These are phyloP conservation scores for Albizia julibrissin DNA, from an alignment of 306 rosid species.

Conservation along the genomic window DNA sequence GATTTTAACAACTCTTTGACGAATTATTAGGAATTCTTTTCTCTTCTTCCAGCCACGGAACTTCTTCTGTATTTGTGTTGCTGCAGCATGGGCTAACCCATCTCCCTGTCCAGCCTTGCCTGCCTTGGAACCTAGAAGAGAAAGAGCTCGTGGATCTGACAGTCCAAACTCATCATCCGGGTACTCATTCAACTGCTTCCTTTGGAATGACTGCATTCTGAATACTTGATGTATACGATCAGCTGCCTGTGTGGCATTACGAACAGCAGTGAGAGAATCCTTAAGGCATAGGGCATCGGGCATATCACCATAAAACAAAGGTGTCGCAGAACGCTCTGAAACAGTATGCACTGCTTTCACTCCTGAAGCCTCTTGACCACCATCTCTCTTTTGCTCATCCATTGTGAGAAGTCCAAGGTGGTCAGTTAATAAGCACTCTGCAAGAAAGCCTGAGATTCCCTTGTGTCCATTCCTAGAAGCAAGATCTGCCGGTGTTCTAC, in stretches of 20 bases:
- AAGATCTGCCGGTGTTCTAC: conserved; percentile 75
- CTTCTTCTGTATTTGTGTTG: conserved; percentile 81
- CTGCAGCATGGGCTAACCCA: conserved; percentile 63
- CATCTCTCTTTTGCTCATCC: conserved; percentile 54
- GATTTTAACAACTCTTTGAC: conserved; percentile 87
- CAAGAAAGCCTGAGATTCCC: conserved; percentile 88
- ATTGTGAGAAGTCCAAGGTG: conserved; percentile 54
- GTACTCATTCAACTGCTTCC: conserved; percentile 51
- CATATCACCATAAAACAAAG: conserved; percentile 49
- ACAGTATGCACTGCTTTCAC: conserved; percentile 58
- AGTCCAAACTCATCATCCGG: conserved; percentile 54
- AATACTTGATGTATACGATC: conserved; percentile 73
- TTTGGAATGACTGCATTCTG: conserved; percentile 83
- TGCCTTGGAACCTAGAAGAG: conserved; percentile 53
- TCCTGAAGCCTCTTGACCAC: conserved; percentile 45
- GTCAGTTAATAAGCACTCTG: conserved; percentile 64
- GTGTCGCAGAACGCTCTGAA: conserved; percentile 72
- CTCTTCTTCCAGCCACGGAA: conserved; percentile 92
- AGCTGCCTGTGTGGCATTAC: conserved; percentile 89
- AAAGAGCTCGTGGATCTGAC: conserved; percentile 57
- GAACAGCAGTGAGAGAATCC: conserved; percentile 84
- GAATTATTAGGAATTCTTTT: conserved; percentile 80
- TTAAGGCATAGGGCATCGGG: conserved; percentile 67
- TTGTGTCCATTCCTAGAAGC: conserved; percentile 80
- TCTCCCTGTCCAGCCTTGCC: conserved; percentile 54